A percentile compares a stretch with the other conserved stretches of the same genome.
Conservation (phyloP, 495 filamentous ascomycete species). For the Chaetomium tenue region DNA sequence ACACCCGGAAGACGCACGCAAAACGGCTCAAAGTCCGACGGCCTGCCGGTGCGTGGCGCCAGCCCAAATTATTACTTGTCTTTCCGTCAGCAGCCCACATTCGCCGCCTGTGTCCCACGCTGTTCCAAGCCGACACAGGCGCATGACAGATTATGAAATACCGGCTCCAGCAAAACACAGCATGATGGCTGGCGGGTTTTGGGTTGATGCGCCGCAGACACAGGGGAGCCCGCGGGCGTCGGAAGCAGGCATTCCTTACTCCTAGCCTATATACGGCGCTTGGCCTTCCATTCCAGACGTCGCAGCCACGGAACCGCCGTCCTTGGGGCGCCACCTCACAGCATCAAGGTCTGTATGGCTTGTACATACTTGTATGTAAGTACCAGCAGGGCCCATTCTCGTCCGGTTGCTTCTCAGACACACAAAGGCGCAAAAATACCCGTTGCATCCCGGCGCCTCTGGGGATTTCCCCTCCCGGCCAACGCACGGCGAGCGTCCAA, state of each 20-base stretch:
- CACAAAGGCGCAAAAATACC: constrained; percentile 11
- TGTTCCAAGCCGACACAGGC: not conserved
- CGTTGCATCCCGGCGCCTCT: constrained; percentile 5
- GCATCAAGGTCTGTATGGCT: too few species aligned
- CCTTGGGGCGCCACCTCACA: constrained; percentile 2
- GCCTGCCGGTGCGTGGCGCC: not conserved
- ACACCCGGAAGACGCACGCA: constrained; percentile 3
- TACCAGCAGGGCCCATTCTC: not conserved
- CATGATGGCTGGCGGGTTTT: not conserved
- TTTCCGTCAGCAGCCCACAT: constrained; percentile 8
- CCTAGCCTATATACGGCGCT: constrained; percentile 29
- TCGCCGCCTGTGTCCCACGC: constrained; percentile 12
- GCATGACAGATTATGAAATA: not conserved
- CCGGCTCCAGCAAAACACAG: not conserved
- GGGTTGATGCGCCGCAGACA: constrained; percentile 6
- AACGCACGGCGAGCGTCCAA: not conserved
- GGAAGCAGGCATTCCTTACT: constrained; percentile 30
- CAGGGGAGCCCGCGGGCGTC: constrained; percentile 14
- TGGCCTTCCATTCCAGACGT: constrained; percentile 28
- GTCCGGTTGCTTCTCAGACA: not conserved
- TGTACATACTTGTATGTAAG: too few species aligned
- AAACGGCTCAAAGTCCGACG: not conserved
- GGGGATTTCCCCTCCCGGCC: constrained; percentile 1
- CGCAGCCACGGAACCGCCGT: constrained; percentile 21
- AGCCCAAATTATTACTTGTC: not conserved